Evolutionary conservation across 139 green algal species (phyloP), one percentile per base, ranked within the genome.

Genomic region (Pycnococcus provasolii): DNA sequence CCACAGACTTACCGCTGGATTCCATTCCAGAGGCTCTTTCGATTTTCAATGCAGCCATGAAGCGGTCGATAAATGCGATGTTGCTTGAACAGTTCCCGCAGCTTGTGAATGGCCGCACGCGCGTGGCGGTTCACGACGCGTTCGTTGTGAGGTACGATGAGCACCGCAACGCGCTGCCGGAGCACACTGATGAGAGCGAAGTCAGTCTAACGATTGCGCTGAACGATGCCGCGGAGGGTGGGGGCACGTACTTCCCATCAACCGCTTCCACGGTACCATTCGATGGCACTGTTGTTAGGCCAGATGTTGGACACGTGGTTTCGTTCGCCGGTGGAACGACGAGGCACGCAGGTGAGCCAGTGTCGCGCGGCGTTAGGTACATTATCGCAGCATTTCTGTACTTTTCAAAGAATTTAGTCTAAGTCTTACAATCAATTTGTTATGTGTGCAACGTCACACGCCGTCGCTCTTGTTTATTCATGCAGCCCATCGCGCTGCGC

Each of bases 371-470:
- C 4, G 58, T 64, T 26, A 6, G 58, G 7, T 64, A 64, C 37
- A 46, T 64, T 5, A 40, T 64, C 58, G 58, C 58, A 26, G 58
- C 58, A 11, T 64, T 64, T 50, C 58, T 64, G 4, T 64, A 26
- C 26, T 26, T 26, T 0, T 26, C 0, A 94, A 60, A 8, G 26
- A 26, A 37, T 11, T 26, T 6, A 26, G 53, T 37, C 7, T 37
- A 45, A 60, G 26, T 74, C 66, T 94, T 89, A 48, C 5, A 44
- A 42, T 51, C 46, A 60, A 39, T 37, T 39, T 45, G 26, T 26
- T 26, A 26, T 26, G 26, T 26, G 26, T 26, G 26, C 26, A 26
- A 26, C 26, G 26, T 26, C 26, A 26, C 26, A 26, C 26, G 26
- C 26, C 26, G 26, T 26, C 26, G 26, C 26, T 26, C 26, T 26